phyloP scores from a whole-genome alignment of 177 flowering plant species.

The Vitis hybrid region DNA sequence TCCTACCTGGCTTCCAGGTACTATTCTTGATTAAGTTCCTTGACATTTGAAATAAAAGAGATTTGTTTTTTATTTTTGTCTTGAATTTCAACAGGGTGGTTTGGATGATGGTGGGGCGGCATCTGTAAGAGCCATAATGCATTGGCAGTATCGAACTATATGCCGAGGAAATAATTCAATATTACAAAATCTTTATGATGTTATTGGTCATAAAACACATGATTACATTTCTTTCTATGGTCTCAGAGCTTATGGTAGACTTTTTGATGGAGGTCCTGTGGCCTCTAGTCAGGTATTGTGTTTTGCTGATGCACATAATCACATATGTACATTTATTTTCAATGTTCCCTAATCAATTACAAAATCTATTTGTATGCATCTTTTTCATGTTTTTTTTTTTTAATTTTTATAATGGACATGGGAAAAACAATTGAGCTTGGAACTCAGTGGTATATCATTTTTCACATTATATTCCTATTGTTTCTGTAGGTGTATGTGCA shows the following conservation, averaged over 20 bases:
- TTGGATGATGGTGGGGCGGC: conserved; percentile 98
- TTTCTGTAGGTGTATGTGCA: conserved; percentile 85
- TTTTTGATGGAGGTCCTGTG: conserved; percentile 78
- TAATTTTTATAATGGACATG: background rate
- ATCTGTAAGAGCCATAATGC: conserved; percentile 97
- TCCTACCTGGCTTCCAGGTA: conserved; percentile 98
- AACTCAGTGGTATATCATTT: background rate
- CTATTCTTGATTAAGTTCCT: conserved; percentile 7
- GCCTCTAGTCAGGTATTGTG: conserved; percentile 82
- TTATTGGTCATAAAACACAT: conserved; percentile 74
- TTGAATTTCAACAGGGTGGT: conserved; percentile 69
- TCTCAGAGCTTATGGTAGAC: conserved; percentile 82
- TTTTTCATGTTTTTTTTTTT: background rate
- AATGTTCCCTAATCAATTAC: background rate
- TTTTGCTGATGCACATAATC: conserved; percentile 5
- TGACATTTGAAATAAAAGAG: background rate
- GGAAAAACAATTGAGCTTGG: background rate
- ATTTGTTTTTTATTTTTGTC: background rate
- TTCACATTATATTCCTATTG: conserved; percentile 8
- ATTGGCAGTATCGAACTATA: conserved; percentile 98
- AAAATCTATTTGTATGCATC: background rate
- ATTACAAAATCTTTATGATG: conserved; percentile 73
- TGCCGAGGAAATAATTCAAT: conserved; percentile 84
- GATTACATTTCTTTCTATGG: conserved; percentile 98
- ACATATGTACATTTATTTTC: background rate